A percentile compares a stretch with the other conserved stretches of the same genome.
These are phyloP conservation scores for Penicillium bialowiezense DNA, from an alignment of 495 filamentous ascomycete genomes.

Conservation along the genomic window DNA sequence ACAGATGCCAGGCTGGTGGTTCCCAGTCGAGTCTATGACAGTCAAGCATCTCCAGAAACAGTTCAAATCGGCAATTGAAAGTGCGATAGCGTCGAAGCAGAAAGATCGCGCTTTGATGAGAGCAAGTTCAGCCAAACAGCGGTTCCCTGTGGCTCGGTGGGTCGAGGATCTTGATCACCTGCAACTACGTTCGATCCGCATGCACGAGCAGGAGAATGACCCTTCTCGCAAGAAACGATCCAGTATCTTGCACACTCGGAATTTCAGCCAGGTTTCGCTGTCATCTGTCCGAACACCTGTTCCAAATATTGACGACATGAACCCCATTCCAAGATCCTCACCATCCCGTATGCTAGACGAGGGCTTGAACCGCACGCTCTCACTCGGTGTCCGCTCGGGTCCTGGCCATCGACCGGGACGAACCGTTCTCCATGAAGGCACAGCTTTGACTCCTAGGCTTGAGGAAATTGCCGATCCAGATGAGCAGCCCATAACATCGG, in stretches of 20 bases:
- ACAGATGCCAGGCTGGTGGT: constrained; percentile 76
- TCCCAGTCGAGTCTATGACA: constrained; percentile 65
- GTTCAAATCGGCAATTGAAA: constrained; percentile 65
- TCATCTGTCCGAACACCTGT: constrained; percentile 5
- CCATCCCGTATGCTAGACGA: constrained; percentile 29
- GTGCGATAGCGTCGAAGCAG: constrained; percentile 58
- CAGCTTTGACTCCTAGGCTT: background rate
- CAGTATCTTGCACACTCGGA: constrained; percentile 31
- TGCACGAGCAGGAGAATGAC: constrained; percentile 23
- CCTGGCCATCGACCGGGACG: constrained; percentile 37
- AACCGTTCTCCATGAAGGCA: background rate
- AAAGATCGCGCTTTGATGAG: constrained; percentile 64
- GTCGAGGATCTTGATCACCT: constrained; percentile 59
- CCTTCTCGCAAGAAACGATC: constrained; percentile 21
- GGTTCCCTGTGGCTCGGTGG: constrained; percentile 72
- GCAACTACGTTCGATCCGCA: constrained; percentile 52
- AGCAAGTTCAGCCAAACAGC: constrained; percentile 68
- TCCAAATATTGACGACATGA: background rate
- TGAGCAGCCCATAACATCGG: background rate
- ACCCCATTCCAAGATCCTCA: background rate
- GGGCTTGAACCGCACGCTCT: constrained; percentile 38
- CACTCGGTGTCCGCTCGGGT: constrained; percentile 42
- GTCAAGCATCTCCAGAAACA: constrained; percentile 67
- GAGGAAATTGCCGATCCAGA: background rate
- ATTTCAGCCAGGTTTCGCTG: constrained; percentile 34